phyloP scores from a whole-genome alignment of 169 alveolate genomes.

The Babesia microti region DNA sequence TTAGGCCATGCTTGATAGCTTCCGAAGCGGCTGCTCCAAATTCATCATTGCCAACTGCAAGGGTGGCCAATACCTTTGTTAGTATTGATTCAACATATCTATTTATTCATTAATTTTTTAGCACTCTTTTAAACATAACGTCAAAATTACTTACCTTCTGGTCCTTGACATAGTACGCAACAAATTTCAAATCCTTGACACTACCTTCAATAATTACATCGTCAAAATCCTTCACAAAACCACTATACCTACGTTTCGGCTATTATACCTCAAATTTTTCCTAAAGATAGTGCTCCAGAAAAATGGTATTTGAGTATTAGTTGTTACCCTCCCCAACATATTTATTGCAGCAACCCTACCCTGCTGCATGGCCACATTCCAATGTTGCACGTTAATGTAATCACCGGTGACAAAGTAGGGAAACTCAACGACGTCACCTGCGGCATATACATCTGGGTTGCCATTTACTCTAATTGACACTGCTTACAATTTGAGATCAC shows the following conservation, averaged over 20 bases:
- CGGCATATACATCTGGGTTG: constrained; percentile 52
- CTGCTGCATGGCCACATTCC: constrained; percentile 69
- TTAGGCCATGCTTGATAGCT: too few species aligned
- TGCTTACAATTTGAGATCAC: too few species aligned
- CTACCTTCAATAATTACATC: constrained; percentile 60
- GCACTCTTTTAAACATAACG: too few species aligned
- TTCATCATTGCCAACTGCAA: too few species aligned
- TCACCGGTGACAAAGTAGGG: constrained; percentile 57
- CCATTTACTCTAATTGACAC: constrained; percentile 29
- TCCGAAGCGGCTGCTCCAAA: too few species aligned
- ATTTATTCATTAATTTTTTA: too few species aligned
- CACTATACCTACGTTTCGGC: constrained; percentile 28
- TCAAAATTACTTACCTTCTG: constrained; percentile 49
- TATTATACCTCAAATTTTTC: constrained; percentile 46
- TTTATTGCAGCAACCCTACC: constrained; percentile 65
- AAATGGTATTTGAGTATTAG: constrained; percentile 52
- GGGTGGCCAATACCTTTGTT: too few species aligned
- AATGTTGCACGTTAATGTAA: constrained; percentile 48
- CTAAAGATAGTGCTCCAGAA: constrained; percentile 61
- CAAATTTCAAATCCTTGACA: constrained; percentile 46
- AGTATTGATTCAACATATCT: too few species aligned
- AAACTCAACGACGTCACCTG: constrained; percentile 58
- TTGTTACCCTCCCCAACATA: constrained; percentile 41
- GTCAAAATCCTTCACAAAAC: constrained; percentile 44
- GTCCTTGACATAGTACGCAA: constrained; percentile 53